Percentiles rank a stretch among this genome's conserved stretches.
phyloP scores from a whole-genome alignment of 129 eudicot species.

The Artemisia annua region DNA sequence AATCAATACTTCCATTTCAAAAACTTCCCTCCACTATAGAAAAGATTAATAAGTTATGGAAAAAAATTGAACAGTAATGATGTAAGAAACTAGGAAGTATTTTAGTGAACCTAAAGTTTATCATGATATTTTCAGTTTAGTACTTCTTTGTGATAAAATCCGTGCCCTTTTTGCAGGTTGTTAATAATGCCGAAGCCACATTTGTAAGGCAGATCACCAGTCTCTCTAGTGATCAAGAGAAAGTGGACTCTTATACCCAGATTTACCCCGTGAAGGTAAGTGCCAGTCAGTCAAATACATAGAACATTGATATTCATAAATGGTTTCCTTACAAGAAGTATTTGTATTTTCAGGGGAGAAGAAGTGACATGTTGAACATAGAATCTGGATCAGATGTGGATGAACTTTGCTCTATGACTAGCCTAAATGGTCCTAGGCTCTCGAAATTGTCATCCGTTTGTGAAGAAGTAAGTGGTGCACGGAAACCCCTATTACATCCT shows the following conservation, averaged over 20 bases:
- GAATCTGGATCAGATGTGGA: constrained; percentile 63
- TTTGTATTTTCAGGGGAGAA: constrained; percentile 54
- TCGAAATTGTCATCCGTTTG: constrained; percentile 41
- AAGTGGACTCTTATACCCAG: constrained; percentile 47
- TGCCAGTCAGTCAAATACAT: not conserved
- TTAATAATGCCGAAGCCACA: constrained; percentile 50
- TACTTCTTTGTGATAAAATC: not conserved
- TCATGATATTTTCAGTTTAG: not conserved
- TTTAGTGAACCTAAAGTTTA: not conserved
- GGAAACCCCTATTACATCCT: not conserved
- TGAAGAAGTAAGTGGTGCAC: constrained; percentile 58
- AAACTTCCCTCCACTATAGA: too few relatives aligned
- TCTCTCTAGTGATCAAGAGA: constrained; percentile 45
- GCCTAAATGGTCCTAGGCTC: constrained; percentile 38
- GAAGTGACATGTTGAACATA: constrained; percentile 38
- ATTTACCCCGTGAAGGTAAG: constrained; percentile 52
- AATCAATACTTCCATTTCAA: too few relatives aligned
- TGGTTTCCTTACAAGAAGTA: constrained; percentile 6
- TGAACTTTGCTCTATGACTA: constrained; percentile 46
- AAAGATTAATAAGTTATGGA: too few relatives aligned
- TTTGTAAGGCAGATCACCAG: constrained; percentile 55
- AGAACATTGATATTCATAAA: constrained; percentile 4
- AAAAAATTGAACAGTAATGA: too few relatives aligned
- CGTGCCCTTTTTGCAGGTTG: constrained; percentile 44
- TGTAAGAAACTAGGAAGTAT: too few relatives aligned